A percentile compares a stretch with the other conserved stretches of the same genome.
Conservation (phyloP, 805 yeast species). For the Saturnispora zaruensis region DNA sequence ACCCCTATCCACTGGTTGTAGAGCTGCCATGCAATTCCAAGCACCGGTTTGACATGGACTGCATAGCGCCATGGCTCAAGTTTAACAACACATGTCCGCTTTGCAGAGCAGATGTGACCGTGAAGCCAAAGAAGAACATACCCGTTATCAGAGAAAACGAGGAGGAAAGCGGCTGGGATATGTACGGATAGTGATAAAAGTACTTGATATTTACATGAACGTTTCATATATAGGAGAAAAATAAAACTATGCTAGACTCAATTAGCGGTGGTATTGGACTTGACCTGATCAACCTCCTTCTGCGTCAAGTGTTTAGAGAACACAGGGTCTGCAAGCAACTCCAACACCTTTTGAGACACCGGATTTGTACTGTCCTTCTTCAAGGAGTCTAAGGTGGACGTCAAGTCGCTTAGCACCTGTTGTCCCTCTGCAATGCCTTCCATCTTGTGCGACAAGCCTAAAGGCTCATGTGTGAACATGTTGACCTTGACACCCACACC, state of each 20-base stretch:
- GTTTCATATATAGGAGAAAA: not conserved
- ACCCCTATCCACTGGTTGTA: conserved; percentile 73
- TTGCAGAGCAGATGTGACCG: conserved; percentile 66
- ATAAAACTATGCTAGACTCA: not conserved
- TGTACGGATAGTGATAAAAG: conserved; percentile 50
- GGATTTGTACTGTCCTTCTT: conserved; percentile 27
- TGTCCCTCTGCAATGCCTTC: conserved; percentile 17
- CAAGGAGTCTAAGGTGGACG: conserved; percentile 20
- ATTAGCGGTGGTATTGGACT: conserved; percentile 1
- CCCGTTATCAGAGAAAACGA: conserved; percentile 45
- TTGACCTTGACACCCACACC: conserved; percentile 81
- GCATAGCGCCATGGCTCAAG: conserved; percentile 84
- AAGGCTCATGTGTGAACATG: conserved; percentile 46
- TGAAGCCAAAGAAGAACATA: conserved; percentile 33
- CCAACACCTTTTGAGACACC: conserved; percentile 59
- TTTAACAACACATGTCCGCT: conserved; percentile 74
- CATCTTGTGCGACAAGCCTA: conserved; percentile 33
- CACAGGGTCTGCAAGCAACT: conserved; percentile 61
- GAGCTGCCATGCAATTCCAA: conserved; percentile 55
- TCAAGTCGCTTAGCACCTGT: conserved; percentile 17
- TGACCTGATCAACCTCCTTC: conserved; percentile 17
- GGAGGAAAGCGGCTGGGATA: conserved; percentile 67
- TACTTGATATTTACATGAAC: conserved; percentile 1
- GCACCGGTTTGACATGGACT: conserved; percentile 82
- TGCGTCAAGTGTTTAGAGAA: conserved; percentile 46